A percentile compares a stretch with the other conserved stretches of the same genome.
Conservation (phyloP, 345 rosid genomes). For the Eucalyptus pauciflora region DNA sequence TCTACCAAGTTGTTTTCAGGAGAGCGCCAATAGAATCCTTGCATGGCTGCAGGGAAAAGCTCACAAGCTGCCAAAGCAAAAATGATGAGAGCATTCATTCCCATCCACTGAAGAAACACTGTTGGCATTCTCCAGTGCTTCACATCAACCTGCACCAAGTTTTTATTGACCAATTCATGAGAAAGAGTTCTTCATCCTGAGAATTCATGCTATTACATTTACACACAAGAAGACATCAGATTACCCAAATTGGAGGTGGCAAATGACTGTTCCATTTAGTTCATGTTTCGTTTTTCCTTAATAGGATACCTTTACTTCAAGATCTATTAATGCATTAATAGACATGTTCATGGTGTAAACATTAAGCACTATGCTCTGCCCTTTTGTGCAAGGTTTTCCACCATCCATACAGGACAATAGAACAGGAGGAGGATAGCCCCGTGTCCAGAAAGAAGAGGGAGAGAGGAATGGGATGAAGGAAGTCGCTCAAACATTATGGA, state of each 20-base stretch:
- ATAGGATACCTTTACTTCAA: neutral
- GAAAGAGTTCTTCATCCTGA: neutral
- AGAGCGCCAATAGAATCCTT: constrained; percentile 48
- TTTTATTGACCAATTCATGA: neutral
- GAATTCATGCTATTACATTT: neutral
- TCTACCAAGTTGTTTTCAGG: constrained; percentile 44
- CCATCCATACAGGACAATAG: neutral
- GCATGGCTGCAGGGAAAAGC: constrained; percentile 35
- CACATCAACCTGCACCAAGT: constrained; percentile 39
- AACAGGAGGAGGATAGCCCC: neutral
- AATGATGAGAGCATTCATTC: constrained; percentile 49
- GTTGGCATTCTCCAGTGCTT: constrained; percentile 20
- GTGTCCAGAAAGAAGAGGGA: neutral
- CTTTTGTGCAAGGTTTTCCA: neutral
- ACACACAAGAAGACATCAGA: neutral
- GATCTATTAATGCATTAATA: neutral
- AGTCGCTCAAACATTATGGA: neutral
- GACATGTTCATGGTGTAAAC: neutral
- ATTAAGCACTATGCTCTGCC: neutral
- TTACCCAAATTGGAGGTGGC: neutral
- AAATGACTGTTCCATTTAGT: neutral
- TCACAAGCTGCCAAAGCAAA: constrained; percentile 44
- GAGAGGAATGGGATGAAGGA: neutral
- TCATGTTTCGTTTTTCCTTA: neutral
- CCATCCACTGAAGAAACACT: constrained; percentile 40